Percentiles rank a stretch among this genome's conserved stretches.
These are phyloP conservation scores for Acarospora socialis DNA, from an alignment of 2,329 filamentous ascomycete genomes.

Conservation along the genomic window DNA sequence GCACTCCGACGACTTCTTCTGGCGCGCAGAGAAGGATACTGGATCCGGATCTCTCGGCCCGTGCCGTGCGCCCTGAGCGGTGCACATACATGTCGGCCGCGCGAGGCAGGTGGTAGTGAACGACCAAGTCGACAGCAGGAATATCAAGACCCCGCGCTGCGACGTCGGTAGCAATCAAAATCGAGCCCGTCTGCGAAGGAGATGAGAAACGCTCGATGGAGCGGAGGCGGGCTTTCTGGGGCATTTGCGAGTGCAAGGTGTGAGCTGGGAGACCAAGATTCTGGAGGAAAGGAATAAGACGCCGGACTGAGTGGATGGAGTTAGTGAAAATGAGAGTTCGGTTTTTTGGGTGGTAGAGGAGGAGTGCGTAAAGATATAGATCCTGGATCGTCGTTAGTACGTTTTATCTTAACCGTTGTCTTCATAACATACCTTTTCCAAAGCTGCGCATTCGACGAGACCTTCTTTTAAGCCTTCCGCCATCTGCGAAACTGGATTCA, in stretches of 20 bases:
- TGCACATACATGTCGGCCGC: conserved; percentile 91
- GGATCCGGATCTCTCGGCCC: conserved; percentile 60
- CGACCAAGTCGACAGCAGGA: conserved; percentile 69
- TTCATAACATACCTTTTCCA: conserved; percentile 58
- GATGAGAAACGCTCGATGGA: conserved; percentile 79
- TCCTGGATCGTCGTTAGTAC: conserved; percentile 36
- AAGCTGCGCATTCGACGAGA: conserved; percentile 77
- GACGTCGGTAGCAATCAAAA: conserved; percentile 86
- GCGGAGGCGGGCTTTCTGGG: conserved; percentile 85
- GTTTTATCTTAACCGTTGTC: background rate
- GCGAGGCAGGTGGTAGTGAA: conserved; percentile 92
- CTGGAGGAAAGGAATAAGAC: conserved; percentile 69
- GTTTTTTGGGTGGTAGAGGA: conserved; percentile 66
- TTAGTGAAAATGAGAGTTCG: conserved; percentile 89
- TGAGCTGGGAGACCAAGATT: conserved; percentile 64
- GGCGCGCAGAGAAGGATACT: conserved; percentile 83
- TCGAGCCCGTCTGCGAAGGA: conserved; percentile 39
- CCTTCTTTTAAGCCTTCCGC: conserved; percentile 74
- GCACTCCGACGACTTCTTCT: conserved; percentile 75
- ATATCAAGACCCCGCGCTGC: conserved; percentile 91
- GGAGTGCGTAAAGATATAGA: conserved; percentile 77
- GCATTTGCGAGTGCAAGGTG: conserved; percentile 84
- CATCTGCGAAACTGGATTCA: conserved; percentile 82
- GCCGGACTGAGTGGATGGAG: conserved; percentile 82
- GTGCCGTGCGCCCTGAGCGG: conserved; percentile 83